Evolutionary conservation across 2,329 filamentous ascomycete genomes (phyloP), one percentile per base, ranked within the genome.

Genomic region (Trichoderma koningiopsis): DNA sequence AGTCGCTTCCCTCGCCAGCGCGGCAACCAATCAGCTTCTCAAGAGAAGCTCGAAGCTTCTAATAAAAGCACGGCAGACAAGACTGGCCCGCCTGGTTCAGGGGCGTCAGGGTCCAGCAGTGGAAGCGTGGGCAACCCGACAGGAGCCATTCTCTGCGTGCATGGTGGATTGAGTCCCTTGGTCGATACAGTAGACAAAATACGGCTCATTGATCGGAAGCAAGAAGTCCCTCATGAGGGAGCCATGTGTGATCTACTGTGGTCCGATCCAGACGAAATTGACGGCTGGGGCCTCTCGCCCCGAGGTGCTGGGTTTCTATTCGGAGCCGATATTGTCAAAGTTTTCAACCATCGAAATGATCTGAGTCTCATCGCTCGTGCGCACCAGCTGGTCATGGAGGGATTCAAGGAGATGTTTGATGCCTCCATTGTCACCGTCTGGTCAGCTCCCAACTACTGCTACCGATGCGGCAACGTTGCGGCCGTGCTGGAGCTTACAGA

Each of bases 351-450:
- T 80, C 88, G 90, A 69, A 99, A 99, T 79, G 93, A 97, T 77
- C 86, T 99, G 33, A 93, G 91, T 27, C 86, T 99, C 64, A 96
- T 99, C 73, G 96, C 95, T 22, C 89, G 96, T 68, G 96, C 96
- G 0, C 96, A 99, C 78, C 96, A 99, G 80, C 89, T 99, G 27
- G 96, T 99, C 72, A 99, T 98, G 96, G 96, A 99, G 79, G 96
- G 96, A 0, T 99, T 97, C 81, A 98, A 98, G 82, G 96, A 98
- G 79, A 98, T 98, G 94, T 99, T 98, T 77, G 93, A 97, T 77
- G 91, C 90, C 16, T 93, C 90, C 59, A 97, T 99, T 72, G 96
- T 98, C 53, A 99, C 96, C 0, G 96, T 99, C n/a, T 99, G 96
- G 95, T 96, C 92, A 0, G 94, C 94, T 11, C 94, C 94, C 0